A percentile compares a stretch with the other conserved stretches of the same genome.
phyloP scores from a whole-genome alignment of 2,329 filamentous ascomycete species.

The Pyricularia sp. region DNA sequence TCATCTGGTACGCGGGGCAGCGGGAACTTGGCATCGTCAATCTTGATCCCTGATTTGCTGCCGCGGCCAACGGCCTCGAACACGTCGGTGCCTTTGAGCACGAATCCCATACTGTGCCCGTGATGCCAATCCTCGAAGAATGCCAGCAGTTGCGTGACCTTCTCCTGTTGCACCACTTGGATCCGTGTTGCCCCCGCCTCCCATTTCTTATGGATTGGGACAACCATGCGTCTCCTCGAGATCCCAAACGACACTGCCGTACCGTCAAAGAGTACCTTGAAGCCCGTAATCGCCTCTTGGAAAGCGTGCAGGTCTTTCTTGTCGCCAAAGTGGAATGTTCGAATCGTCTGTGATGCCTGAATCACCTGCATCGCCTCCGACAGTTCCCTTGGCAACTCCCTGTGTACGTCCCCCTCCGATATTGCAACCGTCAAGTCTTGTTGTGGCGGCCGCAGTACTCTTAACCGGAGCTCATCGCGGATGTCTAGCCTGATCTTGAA shows the following conservation, averaged over 20 bases:
- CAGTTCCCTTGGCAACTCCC: conserved; percentile 54
- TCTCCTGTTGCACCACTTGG: conserved; percentile 70
- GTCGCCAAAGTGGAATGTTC: conserved; percentile 60
- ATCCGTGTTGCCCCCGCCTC: conserved; percentile 72
- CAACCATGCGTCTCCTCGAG: conserved; percentile 76
- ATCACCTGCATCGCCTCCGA: conserved; percentile 53
- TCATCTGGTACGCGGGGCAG: conserved; percentile 55
- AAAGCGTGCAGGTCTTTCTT: conserved; percentile 67
- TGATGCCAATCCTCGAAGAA: conserved; percentile 87
- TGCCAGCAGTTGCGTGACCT: conserved; percentile 66
- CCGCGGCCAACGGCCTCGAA: conserved; percentile 63
- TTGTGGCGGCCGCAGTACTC: conserved; percentile 63
- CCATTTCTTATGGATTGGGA: conserved; percentile 92
- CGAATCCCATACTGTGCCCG: conserved; percentile 82
- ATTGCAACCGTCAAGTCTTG: conserved; percentile 69
- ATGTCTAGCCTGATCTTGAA: conserved; percentile 58
- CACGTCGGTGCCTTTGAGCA: conserved; percentile 72
- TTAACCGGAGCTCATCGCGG: conserved; percentile 50
- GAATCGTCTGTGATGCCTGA: conserved; percentile 51
- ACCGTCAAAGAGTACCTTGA: conserved; percentile 64
- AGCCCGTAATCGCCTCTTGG: conserved; percentile 71
- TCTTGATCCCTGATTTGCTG: conserved; percentile 64
- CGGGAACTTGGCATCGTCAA: conserved; percentile 87
- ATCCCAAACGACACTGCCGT: conserved; percentile 70
- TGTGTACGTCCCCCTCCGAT: conserved; percentile 54